phyloP scores from a whole-genome alignment of 1,284 basidiomycete genomes.

The Coniferiporia sulphurascens region DNA sequence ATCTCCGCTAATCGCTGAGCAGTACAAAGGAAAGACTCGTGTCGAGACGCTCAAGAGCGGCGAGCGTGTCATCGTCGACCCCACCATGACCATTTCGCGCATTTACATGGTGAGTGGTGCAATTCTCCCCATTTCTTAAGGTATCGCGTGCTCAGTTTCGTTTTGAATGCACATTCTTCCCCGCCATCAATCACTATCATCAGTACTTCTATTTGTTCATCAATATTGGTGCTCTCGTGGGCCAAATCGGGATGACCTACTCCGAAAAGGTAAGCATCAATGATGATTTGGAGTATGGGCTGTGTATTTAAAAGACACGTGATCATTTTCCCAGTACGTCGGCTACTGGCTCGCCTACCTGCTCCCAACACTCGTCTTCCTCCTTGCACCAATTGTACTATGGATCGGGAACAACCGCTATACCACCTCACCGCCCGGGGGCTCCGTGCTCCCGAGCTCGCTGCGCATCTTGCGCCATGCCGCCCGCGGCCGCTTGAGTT shows the following conservation, averaged over 20 bases:
- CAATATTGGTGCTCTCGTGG: slow-evolving; percentile 71
- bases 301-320: slow-evolving; percentile 19
- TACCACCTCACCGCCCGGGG: slow-evolving; percentile 61
- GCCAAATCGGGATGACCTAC: slow-evolving; percentile 69
- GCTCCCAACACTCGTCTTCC: slow-evolving; percentile 64
- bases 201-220: slow-evolving; percentile 73
- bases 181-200: neutral
- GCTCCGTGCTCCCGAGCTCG: slow-evolving; percentile 64
- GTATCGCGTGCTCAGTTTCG: no score
- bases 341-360: slow-evolving; percentile 70
- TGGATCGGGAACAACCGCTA: slow-evolving; percentile 64
- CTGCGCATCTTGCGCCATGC: slow-evolving; percentile 49
- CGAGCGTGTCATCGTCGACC: slow-evolving; percentile 81
- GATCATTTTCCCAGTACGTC: slow-evolving; percentile 39
- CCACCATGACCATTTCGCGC: slow-evolving; percentile 61
- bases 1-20: slow-evolving; percentile 76
- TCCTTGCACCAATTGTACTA: slow-evolving; percentile 70
- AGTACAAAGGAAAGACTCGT: slow-evolving; percentile 56
- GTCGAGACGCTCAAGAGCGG: slow-evolving; percentile 52
- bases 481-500: slow-evolving; percentile 49
- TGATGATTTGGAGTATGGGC: no score
- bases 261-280: slow-evolving; percentile 75
- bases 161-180: no score
- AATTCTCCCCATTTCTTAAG: no score
- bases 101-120: slow-evolving; percentile 58